Conservation (phyloP, 768 basidiomycete species). For the Saitozyma podzolica region DNA sequence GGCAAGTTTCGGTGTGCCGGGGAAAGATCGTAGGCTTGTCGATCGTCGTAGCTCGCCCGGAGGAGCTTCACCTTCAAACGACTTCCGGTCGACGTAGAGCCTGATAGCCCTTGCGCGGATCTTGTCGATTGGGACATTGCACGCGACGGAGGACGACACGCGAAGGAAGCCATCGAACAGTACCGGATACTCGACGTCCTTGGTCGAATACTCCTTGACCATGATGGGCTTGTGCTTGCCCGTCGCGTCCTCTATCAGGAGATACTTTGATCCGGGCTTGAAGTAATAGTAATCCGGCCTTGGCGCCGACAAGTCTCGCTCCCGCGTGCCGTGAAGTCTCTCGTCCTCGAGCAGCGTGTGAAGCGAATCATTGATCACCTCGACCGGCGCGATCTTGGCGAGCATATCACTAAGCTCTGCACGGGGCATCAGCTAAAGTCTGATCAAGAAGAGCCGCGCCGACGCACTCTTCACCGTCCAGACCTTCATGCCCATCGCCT, state of each 20-base stretch:
- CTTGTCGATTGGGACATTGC: constrained; percentile 26
- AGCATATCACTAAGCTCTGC: constrained; percentile 54
- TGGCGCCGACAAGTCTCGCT: constrained; percentile 86
- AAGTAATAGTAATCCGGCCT: constrained; percentile 89
- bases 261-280: constrained; percentile 68
- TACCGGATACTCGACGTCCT: constrained; percentile 69
- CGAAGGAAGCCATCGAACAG: constrained; percentile 30
- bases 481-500: constrained; percentile 66
- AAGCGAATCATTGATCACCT: constrained; percentile 47
- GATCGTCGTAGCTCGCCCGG: constrained; percentile 44
- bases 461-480: constrained; percentile 66
- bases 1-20: constrained; percentile 28
- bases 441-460: not conserved
- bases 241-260: constrained; percentile 87
- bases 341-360: constrained; percentile 67
- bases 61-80: constrained; percentile 36
- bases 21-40: constrained; percentile 46
- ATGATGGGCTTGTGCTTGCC: constrained; percentile 82
- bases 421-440: constrained; percentile 4
- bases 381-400: constrained; percentile 27
- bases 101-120: constrained; percentile 43
- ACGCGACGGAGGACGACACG: constrained; percentile 8
- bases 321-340: constrained; percentile 77
- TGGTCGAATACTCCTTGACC: constrained; percentile 69
- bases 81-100: constrained; percentile 40